Evolutionary conservation across 768 basidiomycete species (phyloP).

Genomic region (Dacryopinax spathularia): DNA sequence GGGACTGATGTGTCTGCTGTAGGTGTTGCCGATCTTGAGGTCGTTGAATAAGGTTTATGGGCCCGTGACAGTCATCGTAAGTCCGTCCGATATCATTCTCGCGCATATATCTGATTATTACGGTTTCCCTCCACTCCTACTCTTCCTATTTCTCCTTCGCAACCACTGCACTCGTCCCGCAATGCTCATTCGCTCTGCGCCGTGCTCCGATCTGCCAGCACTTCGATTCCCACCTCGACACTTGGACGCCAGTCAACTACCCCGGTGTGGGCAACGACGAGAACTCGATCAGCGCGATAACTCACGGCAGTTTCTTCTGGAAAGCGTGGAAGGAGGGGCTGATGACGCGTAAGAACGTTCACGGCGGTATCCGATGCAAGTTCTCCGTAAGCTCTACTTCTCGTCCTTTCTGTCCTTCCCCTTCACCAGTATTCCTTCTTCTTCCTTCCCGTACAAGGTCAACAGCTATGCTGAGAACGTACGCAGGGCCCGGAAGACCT

Average conservation of each 20-base stretch:
- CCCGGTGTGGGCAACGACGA: constrained; percentile 33
- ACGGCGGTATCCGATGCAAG: constrained; percentile 76
- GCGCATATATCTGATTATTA: too few species aligned
- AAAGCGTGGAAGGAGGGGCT: constrained; percentile 65
- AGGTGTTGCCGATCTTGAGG: constrained; percentile 71
- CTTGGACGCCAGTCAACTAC: constrained; percentile 33
- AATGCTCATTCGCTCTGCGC: too few species aligned
- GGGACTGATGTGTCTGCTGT: too few species aligned
- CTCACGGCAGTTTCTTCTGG: constrained; percentile 79
- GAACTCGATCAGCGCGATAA: constrained; percentile 41
- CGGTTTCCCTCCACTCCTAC: too few species aligned
- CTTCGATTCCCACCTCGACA: constrained; percentile 76
- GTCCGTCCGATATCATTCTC: not conserved
- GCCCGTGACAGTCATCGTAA: constrained; percentile 26
- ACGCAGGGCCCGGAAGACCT: constrained; percentile 49
- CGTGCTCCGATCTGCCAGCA: constrained; percentile 50
- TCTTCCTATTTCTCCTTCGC: too few species aligned
- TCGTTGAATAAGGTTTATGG: constrained; percentile 68
- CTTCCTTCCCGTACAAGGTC: too few species aligned
- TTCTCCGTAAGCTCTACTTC: constrained; percentile 31
- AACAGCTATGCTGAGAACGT: not conserved
- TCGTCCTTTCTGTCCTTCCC: not conserved
- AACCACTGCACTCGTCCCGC: too few species aligned
- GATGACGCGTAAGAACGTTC: constrained; percentile 57
- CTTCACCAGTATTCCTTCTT: not conserved